These are phyloP conservation scores for Albifimbria verrucaria DNA, from an alignment of 2,329 filamentous ascomycete genomes.

Conservation along the genomic window DNA sequence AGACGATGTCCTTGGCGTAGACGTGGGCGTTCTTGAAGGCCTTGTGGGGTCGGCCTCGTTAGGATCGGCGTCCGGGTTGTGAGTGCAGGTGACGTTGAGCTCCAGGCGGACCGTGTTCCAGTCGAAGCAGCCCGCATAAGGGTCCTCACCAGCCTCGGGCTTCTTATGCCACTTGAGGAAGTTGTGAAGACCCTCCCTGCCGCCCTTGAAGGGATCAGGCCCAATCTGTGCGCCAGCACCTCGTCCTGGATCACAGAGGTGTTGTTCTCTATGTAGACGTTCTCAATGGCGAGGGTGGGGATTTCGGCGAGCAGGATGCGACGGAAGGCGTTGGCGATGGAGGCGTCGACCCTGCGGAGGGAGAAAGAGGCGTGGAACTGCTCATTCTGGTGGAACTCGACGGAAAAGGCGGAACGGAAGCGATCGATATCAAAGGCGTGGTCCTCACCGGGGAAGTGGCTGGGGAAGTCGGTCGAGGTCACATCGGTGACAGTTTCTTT, in stretches of 20 bases:
- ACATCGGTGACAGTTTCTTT: slow-evolving; percentile 88
- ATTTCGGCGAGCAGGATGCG: slow-evolving; percentile 95
- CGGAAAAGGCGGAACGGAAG: slow-evolving; percentile 67
- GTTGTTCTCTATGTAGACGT: slow-evolving; percentile 91
- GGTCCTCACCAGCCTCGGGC: slow-evolving; percentile 59
- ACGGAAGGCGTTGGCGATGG: slow-evolving; percentile 94
- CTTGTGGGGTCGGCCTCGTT: slow-evolving; percentile 74
- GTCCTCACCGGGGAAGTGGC: slow-evolving; percentile 86
- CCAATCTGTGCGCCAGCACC: slow-evolving; percentile 85
- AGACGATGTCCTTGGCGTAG: slow-evolving; percentile 75
- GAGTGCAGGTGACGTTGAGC: slow-evolving; percentile 76
- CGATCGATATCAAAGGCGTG: slow-evolving; percentile 72
- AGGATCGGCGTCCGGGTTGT: slow-evolving; percentile 67
- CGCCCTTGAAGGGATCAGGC: slow-evolving; percentile 87
- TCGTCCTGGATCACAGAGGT: slow-evolving; percentile 98
- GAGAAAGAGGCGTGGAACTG: slow-evolving; percentile 81
- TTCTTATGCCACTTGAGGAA: slow-evolving; percentile 82
- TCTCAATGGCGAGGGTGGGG: slow-evolving; percentile 90
- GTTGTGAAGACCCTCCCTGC: slow-evolving; percentile 68
- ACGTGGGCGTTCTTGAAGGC: slow-evolving; percentile 84
- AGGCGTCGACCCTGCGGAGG: slow-evolving; percentile 85
- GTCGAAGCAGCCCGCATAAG: slow-evolving; percentile 62
- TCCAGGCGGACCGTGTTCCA: slow-evolving; percentile 83
- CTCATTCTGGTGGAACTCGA: slow-evolving; percentile 83
- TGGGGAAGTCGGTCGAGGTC: slow-evolving; percentile 86